Base-by-base conservation (phyloP, 352 stramenopile genomes). In the Globisporangium cystogenes region DNA sequence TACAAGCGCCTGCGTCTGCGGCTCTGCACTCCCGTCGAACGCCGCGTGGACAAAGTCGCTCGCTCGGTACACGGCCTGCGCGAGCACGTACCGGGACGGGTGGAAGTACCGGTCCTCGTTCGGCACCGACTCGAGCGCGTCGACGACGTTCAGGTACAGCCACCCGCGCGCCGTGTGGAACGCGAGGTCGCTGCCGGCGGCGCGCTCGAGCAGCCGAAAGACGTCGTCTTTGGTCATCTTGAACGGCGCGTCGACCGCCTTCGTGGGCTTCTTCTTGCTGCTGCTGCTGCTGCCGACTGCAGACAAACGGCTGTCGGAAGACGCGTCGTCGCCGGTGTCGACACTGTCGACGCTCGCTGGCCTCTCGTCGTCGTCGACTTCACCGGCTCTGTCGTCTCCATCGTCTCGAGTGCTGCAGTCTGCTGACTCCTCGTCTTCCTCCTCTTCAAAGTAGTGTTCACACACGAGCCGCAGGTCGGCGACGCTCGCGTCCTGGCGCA, bases 41-140 rank as follows among this genome's bases (percentile, higher is more conserved):
- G 63, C 45, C 12, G 21, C 37, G 1, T 51, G 44, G 11, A 80
- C 62, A 4, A 82, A 70, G 0, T 62, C 60, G 12, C 67, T 70
- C 31, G 82, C 60, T 56, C 63, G 72, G 31, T 86, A 85, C 40
- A 90, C 67, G 6, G 72, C 65, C 29, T 70, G 76, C 0, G 82
- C 74, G 15, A 90, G 55, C 24, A 75, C 61, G 54, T 78, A 87
- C 0, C 77, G 68, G 4, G 80, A 89, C 11, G 80, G 69, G 49
- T 93, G 82, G 29, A 91, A 91, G 55, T 93, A 93, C 35, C 80
- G 72, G 53, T 93, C 82, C 54, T 91, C 78, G 16, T 85, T 69
- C 27, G 74, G 80, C 48, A 91, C 87, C 1, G 72, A 86, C 46
- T 90, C 78, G 1, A 93, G 62, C 10, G 82, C 82, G 8, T 88